Evolutionary conservation across 805 yeast genomes (phyloP).

Genomic region (Metschnikowia koreensis): DNA sequence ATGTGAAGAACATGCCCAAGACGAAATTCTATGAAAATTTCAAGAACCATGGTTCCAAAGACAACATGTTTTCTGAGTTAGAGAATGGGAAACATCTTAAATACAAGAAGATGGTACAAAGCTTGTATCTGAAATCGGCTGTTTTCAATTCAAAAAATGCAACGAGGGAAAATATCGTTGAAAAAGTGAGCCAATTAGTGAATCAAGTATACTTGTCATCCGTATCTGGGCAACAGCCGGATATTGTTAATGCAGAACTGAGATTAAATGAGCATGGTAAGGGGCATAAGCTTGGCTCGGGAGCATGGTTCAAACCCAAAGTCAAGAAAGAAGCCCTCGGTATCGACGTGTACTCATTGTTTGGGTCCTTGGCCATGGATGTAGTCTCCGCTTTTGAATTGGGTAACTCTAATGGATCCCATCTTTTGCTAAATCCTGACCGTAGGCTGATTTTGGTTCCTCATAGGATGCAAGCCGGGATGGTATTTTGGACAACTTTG

Average conservation of each 20-base stretch:
- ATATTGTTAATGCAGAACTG: slow-evolving; percentile 32
- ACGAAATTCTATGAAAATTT: slow-evolving; percentile 58
- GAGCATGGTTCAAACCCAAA: slow-evolving; percentile 31
- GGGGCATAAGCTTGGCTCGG: slow-evolving; percentile 25
- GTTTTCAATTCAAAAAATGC: slow-evolving; percentile 31
- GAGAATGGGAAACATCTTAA: slow-evolving; percentile 35
- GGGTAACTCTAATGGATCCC: slow-evolving; percentile 49
- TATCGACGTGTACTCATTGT: slow-evolving; percentile 56
- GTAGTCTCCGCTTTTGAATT: slow-evolving; percentile 60
- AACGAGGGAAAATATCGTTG: slow-evolving; percentile 25
- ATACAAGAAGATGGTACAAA: slow-evolving; percentile 32
- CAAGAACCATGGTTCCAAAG: slow-evolving; percentile 49
- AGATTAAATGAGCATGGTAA: slow-evolving; percentile 34
- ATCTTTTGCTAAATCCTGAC: slow-evolving; percentile 40
- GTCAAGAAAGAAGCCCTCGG: slow-evolving; percentile 32
- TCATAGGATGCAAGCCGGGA: slow-evolving; percentile 49
- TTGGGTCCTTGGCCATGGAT: slow-evolving; percentile 72
- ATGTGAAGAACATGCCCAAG: slow-evolving; percentile 56
- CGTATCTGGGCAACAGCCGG: slow-evolving; percentile 33
- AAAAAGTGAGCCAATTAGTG: slow-evolving; percentile 28
- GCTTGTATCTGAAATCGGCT: slow-evolving; percentile 35
- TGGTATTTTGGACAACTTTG: slow-evolving; percentile 66
- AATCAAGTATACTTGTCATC: slow-evolving; percentile 27
- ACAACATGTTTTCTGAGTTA: slow-evolving; percentile 58
- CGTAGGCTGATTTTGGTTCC: slow-evolving; percentile 42